A percentile compares a stretch with the other conserved stretches of the same genome.
Conservation (phyloP, 352 stramenopile genomes). For the Phytophthora pistaciae region DNA sequence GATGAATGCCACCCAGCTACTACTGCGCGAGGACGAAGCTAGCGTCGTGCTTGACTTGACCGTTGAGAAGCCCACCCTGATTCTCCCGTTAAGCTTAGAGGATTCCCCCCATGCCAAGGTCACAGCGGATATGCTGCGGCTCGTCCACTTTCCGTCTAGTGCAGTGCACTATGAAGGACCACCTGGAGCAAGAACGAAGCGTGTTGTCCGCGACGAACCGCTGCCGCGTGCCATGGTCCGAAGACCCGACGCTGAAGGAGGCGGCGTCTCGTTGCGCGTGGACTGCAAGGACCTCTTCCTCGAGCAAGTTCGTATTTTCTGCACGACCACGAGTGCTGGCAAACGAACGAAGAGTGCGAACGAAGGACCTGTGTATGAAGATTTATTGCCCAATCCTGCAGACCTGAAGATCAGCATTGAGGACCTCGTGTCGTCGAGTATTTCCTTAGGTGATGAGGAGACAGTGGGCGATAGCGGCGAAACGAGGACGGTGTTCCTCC, state of each 20-base stretch:
- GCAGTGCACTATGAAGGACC: conserved; percentile 52
- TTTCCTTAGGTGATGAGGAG: conserved; percentile 45
- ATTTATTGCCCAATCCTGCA: conserved; percentile 49
- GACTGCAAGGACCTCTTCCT: conserved; percentile 58
- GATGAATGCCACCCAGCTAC: conserved; percentile 72
- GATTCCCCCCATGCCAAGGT: conserved; percentile 68
- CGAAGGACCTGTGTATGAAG: conserved; percentile 34
- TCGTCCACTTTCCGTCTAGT: conserved; percentile 76
- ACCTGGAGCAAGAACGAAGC: conserved; percentile 42
- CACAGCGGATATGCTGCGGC: conserved; percentile 57
- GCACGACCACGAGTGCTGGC: conserved; percentile 22
- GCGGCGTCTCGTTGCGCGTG: conserved; percentile 34
- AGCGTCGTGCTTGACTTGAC: conserved; percentile 62
- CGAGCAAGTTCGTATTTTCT: conserved; percentile 66
- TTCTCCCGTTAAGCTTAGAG: conserved; percentile 68
- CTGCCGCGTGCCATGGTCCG: conserved; percentile 21
- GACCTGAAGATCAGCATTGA: conserved; percentile 74
- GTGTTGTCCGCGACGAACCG: conserved; percentile 36
- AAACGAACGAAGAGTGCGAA: conserved; percentile 12
- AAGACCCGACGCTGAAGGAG: conserved; percentile 12
- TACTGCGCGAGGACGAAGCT: conserved; percentile 72
- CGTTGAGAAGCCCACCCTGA: conserved; percentile 66
- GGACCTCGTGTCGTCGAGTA: conserved; percentile 64
- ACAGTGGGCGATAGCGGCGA: conserved; percentile 8
- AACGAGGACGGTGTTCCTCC: conserved; percentile 41